Conservation (phyloP, 176 grass and related monocot genomes). For the Aegilops umbellulata region DNA sequence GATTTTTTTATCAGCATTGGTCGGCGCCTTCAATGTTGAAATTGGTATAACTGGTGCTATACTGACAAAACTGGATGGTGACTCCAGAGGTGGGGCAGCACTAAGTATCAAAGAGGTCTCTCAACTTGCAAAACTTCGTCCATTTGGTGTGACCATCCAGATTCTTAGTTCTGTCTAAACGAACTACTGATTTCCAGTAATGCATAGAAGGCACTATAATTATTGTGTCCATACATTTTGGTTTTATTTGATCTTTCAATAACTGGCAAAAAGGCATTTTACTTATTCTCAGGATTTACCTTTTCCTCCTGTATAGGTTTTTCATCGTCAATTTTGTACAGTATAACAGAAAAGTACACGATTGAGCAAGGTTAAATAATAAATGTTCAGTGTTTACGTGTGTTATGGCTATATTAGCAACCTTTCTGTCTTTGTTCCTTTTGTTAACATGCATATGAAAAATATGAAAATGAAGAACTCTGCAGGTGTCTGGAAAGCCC, state of each 20-base stretch:
- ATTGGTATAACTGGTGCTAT: conserved; percentile 97
- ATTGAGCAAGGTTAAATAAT: background rate
- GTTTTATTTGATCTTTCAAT: background rate
- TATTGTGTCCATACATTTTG: background rate
- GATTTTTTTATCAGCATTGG: conserved; percentile 74
- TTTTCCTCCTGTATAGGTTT: conserved; percentile 1
- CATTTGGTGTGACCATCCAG: conserved; percentile 10
- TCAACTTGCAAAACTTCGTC: background rate
- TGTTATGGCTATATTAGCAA: background rate
- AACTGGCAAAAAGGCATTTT: conserved; percentile 9
- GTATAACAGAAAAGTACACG: background rate
- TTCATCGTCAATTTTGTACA: background rate
- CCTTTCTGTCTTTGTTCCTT: conserved; percentile 1
- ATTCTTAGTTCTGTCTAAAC: background rate
- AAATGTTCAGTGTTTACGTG: background rate
- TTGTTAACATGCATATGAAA: background rate
- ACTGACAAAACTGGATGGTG: conserved; percentile 96
- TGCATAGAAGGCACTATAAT: background rate
- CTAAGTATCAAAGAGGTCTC: conserved; percentile 94
- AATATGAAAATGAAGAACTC: background rate
- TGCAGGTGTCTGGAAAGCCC: conserved; percentile 88
- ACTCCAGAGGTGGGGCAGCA: conserved; percentile 96
- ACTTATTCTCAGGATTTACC: background rate
- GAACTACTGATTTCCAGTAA: conserved; percentile 9
- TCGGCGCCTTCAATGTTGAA: conserved; percentile 93